Conservation (phyloP, 2,329 filamentous ascomycete genomes). For the Sporothrix dimorphospora region DNA sequence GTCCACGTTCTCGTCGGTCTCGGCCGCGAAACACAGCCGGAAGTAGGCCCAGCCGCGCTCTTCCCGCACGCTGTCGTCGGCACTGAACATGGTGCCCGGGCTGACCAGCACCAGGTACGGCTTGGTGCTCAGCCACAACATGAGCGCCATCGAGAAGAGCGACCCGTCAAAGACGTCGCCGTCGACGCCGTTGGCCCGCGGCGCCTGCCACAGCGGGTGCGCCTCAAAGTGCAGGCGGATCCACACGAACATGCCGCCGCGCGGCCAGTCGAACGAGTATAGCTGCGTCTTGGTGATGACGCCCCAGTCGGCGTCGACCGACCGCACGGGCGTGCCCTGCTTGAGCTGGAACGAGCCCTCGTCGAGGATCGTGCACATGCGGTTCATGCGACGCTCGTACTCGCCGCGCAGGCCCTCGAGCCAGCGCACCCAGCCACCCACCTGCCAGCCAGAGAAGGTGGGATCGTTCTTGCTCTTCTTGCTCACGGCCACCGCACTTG, state of each 20-base stretch:
- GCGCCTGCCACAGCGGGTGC: slow-evolving; percentile 67
- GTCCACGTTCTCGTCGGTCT: slow-evolving; percentile 70
- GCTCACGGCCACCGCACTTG: neutral
- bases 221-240: slow-evolving; percentile 69
- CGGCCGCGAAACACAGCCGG: slow-evolving; percentile 83
- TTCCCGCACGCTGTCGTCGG: slow-evolving; percentile 61
- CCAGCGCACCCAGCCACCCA: slow-evolving; percentile 89
- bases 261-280: slow-evolving; percentile 77
- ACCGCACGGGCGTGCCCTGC: slow-evolving; percentile 54
- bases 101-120: slow-evolving; percentile 71
- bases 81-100: slow-evolving; percentile 74
- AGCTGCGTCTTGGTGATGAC: slow-evolving; percentile 74
- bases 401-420: slow-evolving; percentile 79
- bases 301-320: slow-evolving; percentile 65
- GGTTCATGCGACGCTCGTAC: slow-evolving; percentile 83
- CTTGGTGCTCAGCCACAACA: slow-evolving; percentile 70
- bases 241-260: slow-evolving; percentile 94
- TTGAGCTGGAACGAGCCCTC: slow-evolving; percentile 67
- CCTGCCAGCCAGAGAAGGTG: slow-evolving; percentile 67
- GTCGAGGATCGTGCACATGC: slow-evolving; percentile 76
- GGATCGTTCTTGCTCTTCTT: slow-evolving; percentile 39
- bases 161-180: slow-evolving; percentile 54
- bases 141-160: slow-evolving; percentile 65
- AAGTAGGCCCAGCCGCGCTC: slow-evolving; percentile 71
- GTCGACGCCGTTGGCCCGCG: slow-evolving; percentile 34